A percentile compares a stretch with the other conserved stretches of the same genome.
phyloP scores from a whole-genome alignment of 2,329 filamentous ascomycete species.

The Leptoxyphium fumago region DNA sequence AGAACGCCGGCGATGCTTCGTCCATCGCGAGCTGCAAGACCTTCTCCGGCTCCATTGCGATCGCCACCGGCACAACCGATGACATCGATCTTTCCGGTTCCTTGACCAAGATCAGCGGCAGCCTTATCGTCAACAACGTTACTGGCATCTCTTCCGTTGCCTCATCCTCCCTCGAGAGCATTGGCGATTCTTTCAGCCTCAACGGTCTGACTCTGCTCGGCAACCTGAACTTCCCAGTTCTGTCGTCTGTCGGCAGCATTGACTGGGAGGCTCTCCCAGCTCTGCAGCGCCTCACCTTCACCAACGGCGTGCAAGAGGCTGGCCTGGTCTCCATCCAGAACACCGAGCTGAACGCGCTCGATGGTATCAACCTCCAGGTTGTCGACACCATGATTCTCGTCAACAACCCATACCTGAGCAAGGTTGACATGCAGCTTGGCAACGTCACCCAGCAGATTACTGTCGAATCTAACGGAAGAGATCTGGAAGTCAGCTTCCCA shows the following conservation, averaged over 20 bases:
- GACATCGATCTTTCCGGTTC: constrained; percentile 46
- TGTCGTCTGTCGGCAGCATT: constrained; percentile 53
- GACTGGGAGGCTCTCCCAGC: constrained; percentile 57
- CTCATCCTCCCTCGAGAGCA: constrained; percentile 45
- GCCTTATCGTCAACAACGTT: constrained; percentile 36
- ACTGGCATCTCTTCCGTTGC: constrained; percentile 50
- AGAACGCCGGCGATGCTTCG: constrained; percentile 44
- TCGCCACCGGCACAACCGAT: constrained; percentile 42
- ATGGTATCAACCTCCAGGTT: constrained; percentile 66
- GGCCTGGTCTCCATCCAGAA: constrained; percentile 62
- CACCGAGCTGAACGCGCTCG: constrained; percentile 64
- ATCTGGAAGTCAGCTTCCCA: constrained; percentile 58
- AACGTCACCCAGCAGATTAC: constrained; percentile 58
- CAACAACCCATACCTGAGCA: constrained; percentile 74
- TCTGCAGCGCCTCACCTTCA: constrained; percentile 45
- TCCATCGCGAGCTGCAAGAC: constrained; percentile 47
- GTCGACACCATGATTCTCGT: constrained; percentile 64
- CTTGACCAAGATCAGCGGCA: constrained; percentile 43
- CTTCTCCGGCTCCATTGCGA: constrained; percentile 52
- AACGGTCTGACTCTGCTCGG: constrained; percentile 53
- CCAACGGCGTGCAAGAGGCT: constrained; percentile 51
- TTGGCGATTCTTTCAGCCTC: constrained; percentile 58
- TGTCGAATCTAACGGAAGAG: constrained; percentile 66
- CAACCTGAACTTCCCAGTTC: constrained; percentile 48
- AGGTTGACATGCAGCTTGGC: constrained; percentile 61